Percentiles rank a stretch among this genome's conserved stretches.
These are phyloP conservation scores for Penicillium oxalicum DNA, from an alignment of 2,329 filamentous ascomycete genomes.

Conservation along the genomic window DNA sequence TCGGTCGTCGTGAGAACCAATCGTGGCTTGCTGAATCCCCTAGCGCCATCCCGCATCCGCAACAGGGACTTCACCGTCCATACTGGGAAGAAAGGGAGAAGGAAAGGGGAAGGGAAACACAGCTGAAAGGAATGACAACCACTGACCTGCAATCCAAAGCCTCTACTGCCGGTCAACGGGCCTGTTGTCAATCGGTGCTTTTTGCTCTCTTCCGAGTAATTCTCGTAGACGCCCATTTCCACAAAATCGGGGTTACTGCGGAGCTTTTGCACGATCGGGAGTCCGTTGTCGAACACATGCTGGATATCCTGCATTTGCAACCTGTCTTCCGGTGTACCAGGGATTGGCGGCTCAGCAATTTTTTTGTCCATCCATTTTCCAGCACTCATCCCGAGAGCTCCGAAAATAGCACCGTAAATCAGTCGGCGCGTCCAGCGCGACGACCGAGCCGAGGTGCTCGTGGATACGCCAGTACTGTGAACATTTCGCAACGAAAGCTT, in stretches of 20 bases:
- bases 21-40: constrained; percentile 6
- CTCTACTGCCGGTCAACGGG: constrained; percentile 36
- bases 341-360: constrained; percentile 22
- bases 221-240: constrained; percentile 36
- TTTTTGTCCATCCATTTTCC: constrained; percentile 23
- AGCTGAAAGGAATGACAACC: neutral
- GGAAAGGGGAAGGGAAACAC: too few relatives aligned
- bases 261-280: constrained; percentile 35
- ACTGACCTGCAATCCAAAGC: constrained; percentile 38
- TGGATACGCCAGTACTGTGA: constrained; percentile 16
- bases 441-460: constrained; percentile 12
- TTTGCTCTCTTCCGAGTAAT: constrained; percentile 32
- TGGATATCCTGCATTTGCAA: constrained; percentile 26
- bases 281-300: constrained; percentile 25
- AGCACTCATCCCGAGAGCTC: constrained; percentile 24
- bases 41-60: neutral
- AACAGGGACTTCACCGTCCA: neutral
- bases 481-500: constrained; percentile 12
- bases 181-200: constrained; percentile 34
- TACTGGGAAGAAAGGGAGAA: too few relatives aligned
- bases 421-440: constrained; percentile 33
- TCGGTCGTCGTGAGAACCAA: constrained; percentile 14
- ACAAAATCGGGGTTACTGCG: constrained; percentile 36
- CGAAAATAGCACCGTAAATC: constrained; percentile 32
- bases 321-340: constrained; percentile 33